Evolutionary conservation across 2,329 filamentous ascomycete genomes (phyloP), one percentile per base, ranked within the genome.

Genomic region (Claviceps sorghi): DNA sequence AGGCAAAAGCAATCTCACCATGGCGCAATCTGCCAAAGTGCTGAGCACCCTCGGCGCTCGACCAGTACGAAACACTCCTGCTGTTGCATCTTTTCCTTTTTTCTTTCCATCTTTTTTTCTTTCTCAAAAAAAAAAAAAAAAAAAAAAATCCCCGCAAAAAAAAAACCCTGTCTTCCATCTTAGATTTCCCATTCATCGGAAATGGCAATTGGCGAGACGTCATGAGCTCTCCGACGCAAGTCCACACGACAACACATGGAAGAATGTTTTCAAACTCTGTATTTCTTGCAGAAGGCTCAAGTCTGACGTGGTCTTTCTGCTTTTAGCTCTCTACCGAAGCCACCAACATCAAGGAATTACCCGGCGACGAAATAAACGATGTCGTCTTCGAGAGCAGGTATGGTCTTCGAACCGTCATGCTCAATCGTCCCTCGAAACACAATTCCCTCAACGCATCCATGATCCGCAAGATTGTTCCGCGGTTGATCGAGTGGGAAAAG

Each of bases 361-460:
- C 77, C 26, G 78, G 72, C 54, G 88, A 96, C 68, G 83, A 89
- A 51, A 75, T 83, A 56, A 83, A 95, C 65, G 93, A 98, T 79
- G 93, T 98, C 59, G 75, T 95, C 55, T 98, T 98, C 77, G 82
- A 82, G 69, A 88, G 82, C 64, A 77, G 85, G 61, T 95, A 93
- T 69, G 93, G 93, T 57, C 79, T 97, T 49, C 87, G 93, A 57
- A 89, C 85, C 60, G 83, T 98, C 64, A 86, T 95, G 72, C 85
- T 98, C 60, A 98, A 98, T 74, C 83, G 93, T 54, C 93, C 91
- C 6, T 77, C 79, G 64, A 95, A 96, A 73, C 78, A 89, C 66
- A 97, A 98, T 71, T 86, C 91, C 29, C 80, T 98, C 59, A 90
- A 94, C 67, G 86, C 77, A 50, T 96, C 90, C 53, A 98, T 98